Evolutionary conservation across 257 asterid species (phyloP), one percentile per base, ranked within the genome.

Genomic region (Marsdenia floribunda): DNA sequence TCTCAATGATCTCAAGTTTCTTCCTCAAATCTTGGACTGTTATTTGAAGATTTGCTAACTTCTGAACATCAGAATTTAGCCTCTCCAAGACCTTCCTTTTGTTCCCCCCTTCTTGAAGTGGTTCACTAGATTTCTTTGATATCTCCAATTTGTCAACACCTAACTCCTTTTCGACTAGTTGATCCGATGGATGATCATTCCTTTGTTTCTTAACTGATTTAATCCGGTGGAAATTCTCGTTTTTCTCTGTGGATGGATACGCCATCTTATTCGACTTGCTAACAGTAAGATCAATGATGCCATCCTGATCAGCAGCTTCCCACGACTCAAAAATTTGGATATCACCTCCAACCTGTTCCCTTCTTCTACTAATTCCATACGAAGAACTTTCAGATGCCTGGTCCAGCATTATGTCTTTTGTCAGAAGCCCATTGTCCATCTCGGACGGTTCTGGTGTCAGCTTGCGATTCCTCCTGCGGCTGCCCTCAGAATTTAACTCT

Each of bases 351-450:
- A 46, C 77, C 52, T 87, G 84, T 77, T 90, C 91, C 81, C 85
- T 87, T 86, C 82, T 82, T 85, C 82, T 82, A 82, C 86, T 86
- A 87, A 77, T 79, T 77, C 87, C 81, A 64, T 85, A 75, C 9
- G 96, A 84, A 12, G 99, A 87, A 80, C 87, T 84, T 67, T 90
- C 97, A 5, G 98, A 90, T 69, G 85, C 79, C 80, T 92, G 98
- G 81, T 95, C 99, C 69, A 95, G 99, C 83, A 92, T 83, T 3
- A 95, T 95, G 70, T 95, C 99, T 82, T 95, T 95, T 46, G 98
- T 87, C 83, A 92, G 64, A 57, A 91, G 88, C 60, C 84, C 78
- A n/a, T 74, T 86, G 40, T 89, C 96, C 38, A 75, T 89, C 84
- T 90, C 99, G 21, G 85, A 78, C 12, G 49, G 13, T 44, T 44